phyloP scores from a whole-genome alignment of 73 alveolate species.

The Diophrys sp. region DNA sequence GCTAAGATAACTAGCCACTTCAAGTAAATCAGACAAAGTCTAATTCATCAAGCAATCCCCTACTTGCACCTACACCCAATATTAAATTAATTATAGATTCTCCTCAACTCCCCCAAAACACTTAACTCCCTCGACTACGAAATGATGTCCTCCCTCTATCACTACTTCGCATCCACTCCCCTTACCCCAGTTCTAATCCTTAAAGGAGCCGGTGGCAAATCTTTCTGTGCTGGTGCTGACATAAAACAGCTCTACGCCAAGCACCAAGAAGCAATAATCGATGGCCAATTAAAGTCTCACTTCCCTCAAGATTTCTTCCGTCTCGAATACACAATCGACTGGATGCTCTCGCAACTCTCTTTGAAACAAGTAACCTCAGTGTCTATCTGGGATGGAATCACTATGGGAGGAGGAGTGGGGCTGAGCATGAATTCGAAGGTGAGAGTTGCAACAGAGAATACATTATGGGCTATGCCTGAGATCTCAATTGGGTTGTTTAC shows the following conservation, averaged over 20 bases:
- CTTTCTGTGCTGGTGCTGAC: constrained; percentile 98
- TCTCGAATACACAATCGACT: constrained; percentile 69
- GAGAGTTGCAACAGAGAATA: constrained; percentile 93
- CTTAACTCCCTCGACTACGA: not conserved
- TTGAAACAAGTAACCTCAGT: constrained; percentile 72
- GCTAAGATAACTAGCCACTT: too few relatives aligned
- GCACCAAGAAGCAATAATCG: too few relatives aligned
- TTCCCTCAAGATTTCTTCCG: constrained; percentile 53
- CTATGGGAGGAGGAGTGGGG: constrained; percentile 99
- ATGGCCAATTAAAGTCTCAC: constrained; percentile 7
- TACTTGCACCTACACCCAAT: too few relatives aligned
- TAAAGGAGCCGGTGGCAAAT: constrained; percentile 86
- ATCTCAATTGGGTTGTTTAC: constrained; percentile 90
- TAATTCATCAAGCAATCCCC: too few relatives aligned
- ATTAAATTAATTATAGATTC: too few relatives aligned
- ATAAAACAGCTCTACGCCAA: constrained; percentile 64
- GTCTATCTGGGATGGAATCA: constrained; percentile 94
- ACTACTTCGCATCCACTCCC: not conserved
- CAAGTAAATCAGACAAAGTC: too few relatives aligned
- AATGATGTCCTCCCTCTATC: not conserved
- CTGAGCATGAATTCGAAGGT: constrained; percentile 86
- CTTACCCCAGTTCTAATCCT: constrained; percentile 64
- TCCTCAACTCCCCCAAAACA: too few relatives aligned
- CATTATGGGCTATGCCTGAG: constrained; percentile 95
- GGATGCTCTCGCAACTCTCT: constrained; percentile 66